These are phyloP conservation scores for Taphrina confusa DNA, from an alignment of 1,139 yeast species.

Conservation along the genomic window DNA sequence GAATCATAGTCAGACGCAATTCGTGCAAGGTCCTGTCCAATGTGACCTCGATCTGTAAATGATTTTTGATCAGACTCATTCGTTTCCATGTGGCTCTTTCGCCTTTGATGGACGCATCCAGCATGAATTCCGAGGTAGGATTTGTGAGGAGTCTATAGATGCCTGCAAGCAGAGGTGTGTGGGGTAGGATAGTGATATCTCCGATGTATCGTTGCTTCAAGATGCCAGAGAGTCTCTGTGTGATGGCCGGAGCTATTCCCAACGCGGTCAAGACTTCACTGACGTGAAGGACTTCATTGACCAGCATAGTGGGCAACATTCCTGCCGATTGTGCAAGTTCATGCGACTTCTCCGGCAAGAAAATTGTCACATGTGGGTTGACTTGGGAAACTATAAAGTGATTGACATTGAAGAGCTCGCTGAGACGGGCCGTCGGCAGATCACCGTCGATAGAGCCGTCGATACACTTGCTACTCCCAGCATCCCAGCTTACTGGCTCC, in stretches of 20 bases:
- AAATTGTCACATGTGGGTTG: constrained; percentile 92
- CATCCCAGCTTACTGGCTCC: constrained; percentile 77
- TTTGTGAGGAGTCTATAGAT: constrained; percentile 67
- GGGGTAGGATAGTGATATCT: constrained; percentile 87
- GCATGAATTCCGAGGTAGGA: constrained; percentile 73
- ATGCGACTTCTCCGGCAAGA: constrained; percentile 48
- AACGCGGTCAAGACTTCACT: constrained; percentile 70
- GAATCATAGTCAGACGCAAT: constrained; percentile 21
- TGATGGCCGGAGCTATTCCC: constrained; percentile 70
- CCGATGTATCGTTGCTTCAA: constrained; percentile 88
- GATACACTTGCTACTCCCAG: constrained; percentile 75
- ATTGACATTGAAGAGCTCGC: constrained; percentile 95
- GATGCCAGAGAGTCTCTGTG: constrained; percentile 72
- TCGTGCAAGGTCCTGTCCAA: constrained; percentile 22
- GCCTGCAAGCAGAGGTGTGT: constrained; percentile 57
- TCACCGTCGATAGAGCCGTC: constrained; percentile 97
- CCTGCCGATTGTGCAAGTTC: constrained; percentile 19
- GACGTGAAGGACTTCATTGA: constrained; percentile 76
- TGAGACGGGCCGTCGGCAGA: constrained; percentile 80
- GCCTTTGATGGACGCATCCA: constrained; percentile 74
- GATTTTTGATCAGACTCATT: constrained; percentile 24
- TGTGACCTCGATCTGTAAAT: constrained; percentile 27
- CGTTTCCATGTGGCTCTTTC: constrained; percentile 79
- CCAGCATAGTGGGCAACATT: constrained; percentile 39
- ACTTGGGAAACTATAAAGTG: constrained; percentile 97